Conservation (phyloP, 305 asterid species). For the Solanum hybrid region DNA sequence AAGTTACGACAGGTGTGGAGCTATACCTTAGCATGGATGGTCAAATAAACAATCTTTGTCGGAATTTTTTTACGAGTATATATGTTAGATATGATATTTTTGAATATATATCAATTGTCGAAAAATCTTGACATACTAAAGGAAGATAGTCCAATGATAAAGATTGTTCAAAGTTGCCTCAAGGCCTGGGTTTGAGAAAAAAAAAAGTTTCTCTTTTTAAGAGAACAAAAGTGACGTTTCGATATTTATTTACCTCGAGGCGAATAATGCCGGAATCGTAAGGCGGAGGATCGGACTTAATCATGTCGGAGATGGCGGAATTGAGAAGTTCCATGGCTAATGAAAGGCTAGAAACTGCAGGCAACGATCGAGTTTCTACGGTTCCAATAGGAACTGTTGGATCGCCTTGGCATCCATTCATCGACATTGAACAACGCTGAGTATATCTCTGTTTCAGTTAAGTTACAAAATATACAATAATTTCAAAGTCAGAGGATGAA, state of each 20-base stretch:
- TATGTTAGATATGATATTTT: no score
- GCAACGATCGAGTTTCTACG: slow-evolving; percentile 48
- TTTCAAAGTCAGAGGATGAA: not conserved
- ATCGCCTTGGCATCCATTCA: slow-evolving; percentile 63
- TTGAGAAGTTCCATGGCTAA: slow-evolving; percentile 54
- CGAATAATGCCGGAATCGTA: slow-evolving; percentile 65
- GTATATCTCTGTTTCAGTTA: slow-evolving; percentile 24
- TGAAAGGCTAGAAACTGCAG: slow-evolving; percentile 34
- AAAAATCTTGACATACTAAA: no score
- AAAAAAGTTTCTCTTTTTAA: no score
- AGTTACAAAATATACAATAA: not conserved
- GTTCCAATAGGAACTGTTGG: slow-evolving; percentile 53
- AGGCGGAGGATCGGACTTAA: slow-evolving; percentile 26
- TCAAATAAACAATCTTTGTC: no score
- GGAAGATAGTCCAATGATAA: no score
- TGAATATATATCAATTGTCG: no score
- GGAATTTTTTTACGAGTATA: no score
- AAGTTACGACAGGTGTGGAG: no score
- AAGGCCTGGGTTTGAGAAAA: no score
- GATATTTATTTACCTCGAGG: slow-evolving; percentile 39
- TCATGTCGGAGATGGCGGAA: slow-evolving; percentile 41
- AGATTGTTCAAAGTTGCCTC: no score
- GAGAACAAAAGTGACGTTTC: no score
- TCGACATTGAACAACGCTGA: slow-evolving; percentile 35
- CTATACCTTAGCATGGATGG: no score